These are phyloP conservation scores for Scheffersomyces parashehatae DNA, from an alignment of 1,139 yeast species.

Conservation along the genomic window DNA sequence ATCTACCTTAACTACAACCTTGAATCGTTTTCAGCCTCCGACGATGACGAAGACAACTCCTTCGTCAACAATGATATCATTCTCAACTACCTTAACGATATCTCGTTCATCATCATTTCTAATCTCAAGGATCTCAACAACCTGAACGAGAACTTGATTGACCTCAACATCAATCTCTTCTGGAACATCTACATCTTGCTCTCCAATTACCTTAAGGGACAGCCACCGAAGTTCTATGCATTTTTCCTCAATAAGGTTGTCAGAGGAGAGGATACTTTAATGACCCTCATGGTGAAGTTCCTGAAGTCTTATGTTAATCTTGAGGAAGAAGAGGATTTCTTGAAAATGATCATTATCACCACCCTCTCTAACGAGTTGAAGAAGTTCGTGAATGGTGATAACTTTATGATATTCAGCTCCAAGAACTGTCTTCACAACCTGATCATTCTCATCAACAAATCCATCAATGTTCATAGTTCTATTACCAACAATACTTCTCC, in stretches of 20 bases:
- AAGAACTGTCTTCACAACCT: conserved; percentile 48
- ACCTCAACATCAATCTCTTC: conserved; percentile 27
- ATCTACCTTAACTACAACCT: conserved; percentile 33
- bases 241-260: conserved; percentile 29
- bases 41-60: conserved; percentile 10
- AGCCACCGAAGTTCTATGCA: conserved; percentile 41
- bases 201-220: conserved; percentile 36
- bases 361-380: conserved; percentile 47
- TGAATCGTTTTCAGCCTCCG: conserved; percentile 13
- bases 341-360: conserved; percentile 36
- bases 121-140: conserved; percentile 14
- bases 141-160: conserved; percentile 21
- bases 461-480: conserved; percentile 22
- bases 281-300: conserved; percentile 12
- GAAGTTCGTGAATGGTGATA: conserved; percentile 29
- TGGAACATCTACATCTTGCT: conserved; percentile 47
- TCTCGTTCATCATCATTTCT: conserved; percentile 21
- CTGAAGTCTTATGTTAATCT: conserved; percentile 20
- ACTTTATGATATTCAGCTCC: conserved; percentile 34
- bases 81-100: conserved; percentile 48
- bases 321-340: conserved; percentile 25
- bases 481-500: background rate
- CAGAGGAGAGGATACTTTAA: background rate
- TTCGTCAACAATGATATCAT: conserved; percentile 25
- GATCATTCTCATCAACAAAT: conserved; percentile 46